Conservation (phyloP, 768 basidiomycete species). For the Fomitopsis serialis region DNA sequence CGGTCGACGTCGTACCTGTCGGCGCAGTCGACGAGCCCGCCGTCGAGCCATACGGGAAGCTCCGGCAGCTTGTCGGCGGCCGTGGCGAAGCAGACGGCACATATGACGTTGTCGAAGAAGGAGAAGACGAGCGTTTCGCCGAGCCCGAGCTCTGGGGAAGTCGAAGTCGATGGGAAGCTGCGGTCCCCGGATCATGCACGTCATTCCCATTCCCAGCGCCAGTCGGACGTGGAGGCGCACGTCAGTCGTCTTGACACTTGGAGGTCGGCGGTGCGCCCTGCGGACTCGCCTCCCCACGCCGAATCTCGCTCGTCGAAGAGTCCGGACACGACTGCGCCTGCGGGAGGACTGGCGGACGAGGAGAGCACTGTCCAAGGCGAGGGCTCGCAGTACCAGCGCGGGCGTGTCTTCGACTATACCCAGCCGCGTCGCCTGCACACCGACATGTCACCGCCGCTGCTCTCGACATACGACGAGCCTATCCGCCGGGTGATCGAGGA, state of each 20-base stretch:
- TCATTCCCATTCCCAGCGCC: background rate
- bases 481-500: slow-evolving; percentile 82
- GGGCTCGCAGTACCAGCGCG: background rate
- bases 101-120: background rate
- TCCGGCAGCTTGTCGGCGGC: slow-evolving; percentile 11
- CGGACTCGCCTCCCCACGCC: slow-evolving; percentile 1
- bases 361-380: slow-evolving; percentile 4
- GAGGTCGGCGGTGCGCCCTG: slow-evolving; percentile 18
- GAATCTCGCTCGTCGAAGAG: background rate
- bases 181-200: no score
- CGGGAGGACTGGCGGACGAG: background rate
- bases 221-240: background rate
- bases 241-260: slow-evolving; percentile 17
- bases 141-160: background rate
- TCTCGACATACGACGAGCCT: slow-evolving; percentile 69
- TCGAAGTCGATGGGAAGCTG: no score
- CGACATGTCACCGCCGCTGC: slow-evolving; percentile 44
- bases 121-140: background rate
- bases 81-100: slow-evolving; percentile 11
- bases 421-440: slow-evolving; percentile 56
- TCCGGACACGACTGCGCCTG: background rate
- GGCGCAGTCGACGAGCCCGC: slow-evolving; percentile 8
- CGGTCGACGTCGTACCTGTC: background rate
- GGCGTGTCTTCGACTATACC: slow-evolving; percentile 46
- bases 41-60: slow-evolving; percentile 13